Base-by-base conservation (phyloP, 2,329 filamentous ascomycete species). In the Didymella pomorum region DNA sequence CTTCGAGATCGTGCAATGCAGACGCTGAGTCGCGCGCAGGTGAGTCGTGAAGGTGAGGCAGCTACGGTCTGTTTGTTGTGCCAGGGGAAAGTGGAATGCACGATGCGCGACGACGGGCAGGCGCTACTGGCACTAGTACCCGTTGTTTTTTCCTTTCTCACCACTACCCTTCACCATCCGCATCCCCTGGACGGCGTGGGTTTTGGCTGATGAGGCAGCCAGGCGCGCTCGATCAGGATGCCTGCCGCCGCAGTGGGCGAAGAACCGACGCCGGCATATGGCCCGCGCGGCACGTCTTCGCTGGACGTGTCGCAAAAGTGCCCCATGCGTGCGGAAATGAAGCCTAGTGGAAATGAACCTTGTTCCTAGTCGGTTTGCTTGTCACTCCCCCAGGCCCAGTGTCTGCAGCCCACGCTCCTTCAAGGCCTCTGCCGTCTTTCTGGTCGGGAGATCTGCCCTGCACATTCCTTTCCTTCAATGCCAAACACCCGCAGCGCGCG, bases 281-380 rank as follows among this genome's bases (percentile, higher is more conserved):
- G 62, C 48, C 64, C 60, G 62, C 58, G 58, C 64, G 50, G 37
- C 35, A 43, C 53, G 58, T 53, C 56, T 31, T 33, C 41, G 55
- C 59, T 53, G 53, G 41, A 58, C 50, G 50, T 58, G 57, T 60
- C 52, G 57, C 51, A 55, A 33, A 52, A 23, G 56, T 20, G 57
- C 52, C 62, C 63, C 65, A 68, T 67, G 65, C 67, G 46, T 49
- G 58, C 65, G 67, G 66, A 68, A 67, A 68, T 68, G 64, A 68
- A 53, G 62, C 46, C 48, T 70, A 68, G 66, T 64, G 64, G 57
- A 62, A 58, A 56, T 57, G 59, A 64, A 54, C 67, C 67, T 58
- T 56, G 66, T 56, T 39, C 55, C 54, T 58, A 58, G 58, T 55
- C 57, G 46, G 61, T 46, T 46, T 60, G 61, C 66, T 49, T 61